A percentile compares a stretch with the other conserved stretches of the same genome.
Evolutionary conservation across 768 basidiomycete species (phyloP).

Genomic region (Amanita thiersii): DNA sequence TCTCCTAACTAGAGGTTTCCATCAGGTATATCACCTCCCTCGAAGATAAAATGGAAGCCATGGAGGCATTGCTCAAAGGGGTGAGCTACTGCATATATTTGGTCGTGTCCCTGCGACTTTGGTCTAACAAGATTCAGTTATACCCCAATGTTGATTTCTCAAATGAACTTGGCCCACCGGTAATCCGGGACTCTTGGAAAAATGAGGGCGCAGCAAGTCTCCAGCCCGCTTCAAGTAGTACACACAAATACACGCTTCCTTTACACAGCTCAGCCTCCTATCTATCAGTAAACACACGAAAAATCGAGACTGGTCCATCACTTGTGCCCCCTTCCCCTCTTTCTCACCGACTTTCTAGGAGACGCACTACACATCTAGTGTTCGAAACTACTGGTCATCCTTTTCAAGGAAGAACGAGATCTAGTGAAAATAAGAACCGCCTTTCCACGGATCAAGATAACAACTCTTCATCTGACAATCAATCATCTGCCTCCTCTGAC

Average conservation of each 20-base stretch:
- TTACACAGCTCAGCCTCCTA: constrained; percentile 1
- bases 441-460: constrained; percentile 11
- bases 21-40: constrained; percentile 48
- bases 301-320: neutral
- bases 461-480: constrained; percentile 16
- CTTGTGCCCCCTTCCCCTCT: neutral
- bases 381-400: constrained; percentile 12
- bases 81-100: constrained; percentile 23
- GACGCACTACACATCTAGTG: constrained; percentile 22
- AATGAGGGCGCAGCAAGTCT: constrained; percentile 9
- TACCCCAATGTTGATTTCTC: constrained; percentile 56
- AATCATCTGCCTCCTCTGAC: constrained; percentile 22
- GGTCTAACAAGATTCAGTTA: constrained; percentile 32
- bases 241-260: constrained; percentile 4
- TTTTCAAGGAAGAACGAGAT: no score
- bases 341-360: neutral
- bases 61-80: constrained; percentile 45
- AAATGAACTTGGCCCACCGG: constrained; percentile 51
- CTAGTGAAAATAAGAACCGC: no score
- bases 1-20: neutral
- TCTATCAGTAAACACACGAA: neutral
- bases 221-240: neutral
- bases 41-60: constrained; percentile 49
- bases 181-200: constrained; percentile 63
- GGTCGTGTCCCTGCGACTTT: neutral